Conservation (phyloP, 2,329 filamentous ascomycete species). For the Monascus ruber region DNA sequence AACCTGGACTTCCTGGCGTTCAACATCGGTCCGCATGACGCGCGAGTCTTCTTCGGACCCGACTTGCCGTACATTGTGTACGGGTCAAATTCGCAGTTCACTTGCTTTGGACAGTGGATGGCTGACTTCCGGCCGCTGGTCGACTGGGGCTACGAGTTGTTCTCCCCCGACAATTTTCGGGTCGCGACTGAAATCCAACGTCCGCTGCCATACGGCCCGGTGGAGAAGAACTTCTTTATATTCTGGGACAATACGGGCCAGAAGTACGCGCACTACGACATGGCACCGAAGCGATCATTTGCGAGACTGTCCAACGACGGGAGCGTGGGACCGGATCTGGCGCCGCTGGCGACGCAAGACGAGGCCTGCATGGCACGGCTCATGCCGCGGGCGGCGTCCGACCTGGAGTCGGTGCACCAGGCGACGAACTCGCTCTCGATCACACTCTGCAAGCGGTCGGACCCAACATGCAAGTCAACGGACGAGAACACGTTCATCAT, state of each 20-base stretch:
- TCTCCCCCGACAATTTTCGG: slow-evolving; percentile 27
- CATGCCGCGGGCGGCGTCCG: slow-evolving; percentile 28
- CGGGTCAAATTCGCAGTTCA: slow-evolving; percentile 44
- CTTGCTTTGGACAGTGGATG: slow-evolving; percentile 48
- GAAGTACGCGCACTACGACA: slow-evolving; percentile 44
- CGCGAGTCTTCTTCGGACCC: slow-evolving; percentile 47
- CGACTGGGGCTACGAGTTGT: slow-evolving; percentile 29
- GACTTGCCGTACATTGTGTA: slow-evolving; percentile 40
- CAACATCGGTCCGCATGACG: slow-evolving; percentile 47
- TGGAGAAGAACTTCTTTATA: slow-evolving; percentile 54
- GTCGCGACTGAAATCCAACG: slow-evolving; percentile 41
- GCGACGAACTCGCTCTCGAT: slow-evolving; percentile 48
- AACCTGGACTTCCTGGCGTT: slow-evolving; percentile 32
- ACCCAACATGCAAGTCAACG: slow-evolving; percentile 32
- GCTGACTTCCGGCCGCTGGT: slow-evolving; percentile 43
- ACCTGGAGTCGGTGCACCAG: slow-evolving; percentile 44
- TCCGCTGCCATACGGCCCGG: slow-evolving; percentile 30
- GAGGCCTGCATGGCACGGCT: slow-evolving; percentile 36
- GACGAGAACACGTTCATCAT: slow-evolving; percentile 45
- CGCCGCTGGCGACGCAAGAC: slow-evolving; percentile 29
- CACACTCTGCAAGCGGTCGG: slow-evolving; percentile 42
- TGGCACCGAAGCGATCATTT: slow-evolving; percentile 40
- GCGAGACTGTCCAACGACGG: slow-evolving; percentile 37
- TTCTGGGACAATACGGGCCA: slow-evolving; percentile 44
- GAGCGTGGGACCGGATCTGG: slow-evolving; percentile 38